Percentiles rank a stretch among this genome's conserved stretches.
phyloP scores from a whole-genome alignment of 768 basidiomycete species.

The Lactarius tabidus region DNA sequence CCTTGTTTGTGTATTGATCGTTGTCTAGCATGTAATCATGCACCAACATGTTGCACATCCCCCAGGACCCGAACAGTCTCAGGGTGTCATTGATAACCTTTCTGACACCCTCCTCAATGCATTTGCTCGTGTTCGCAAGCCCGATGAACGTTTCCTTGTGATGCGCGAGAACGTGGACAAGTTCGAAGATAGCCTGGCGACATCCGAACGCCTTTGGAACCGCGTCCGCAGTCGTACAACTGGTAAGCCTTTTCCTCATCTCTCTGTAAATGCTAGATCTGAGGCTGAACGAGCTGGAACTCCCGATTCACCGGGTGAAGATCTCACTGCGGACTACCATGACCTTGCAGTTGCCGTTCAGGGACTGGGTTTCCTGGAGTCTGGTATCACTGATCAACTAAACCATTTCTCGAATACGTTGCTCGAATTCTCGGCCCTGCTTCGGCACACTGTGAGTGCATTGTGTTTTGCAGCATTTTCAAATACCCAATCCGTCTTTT shows the following conservation, averaged over 20 bases:
- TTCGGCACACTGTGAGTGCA: conserved; percentile 73
- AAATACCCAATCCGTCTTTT: conserved; percentile 6
- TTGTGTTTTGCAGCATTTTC: neutral
- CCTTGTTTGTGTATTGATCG: conserved; percentile 13
- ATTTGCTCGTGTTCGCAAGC: conserved; percentile 92
- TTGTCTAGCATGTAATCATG: conserved; percentile 84
- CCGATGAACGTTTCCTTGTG: conserved; percentile 89
- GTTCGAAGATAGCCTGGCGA: conserved; percentile 88
- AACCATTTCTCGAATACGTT: conserved; percentile 96
- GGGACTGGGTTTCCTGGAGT: conserved; percentile 95
- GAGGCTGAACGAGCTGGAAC: conserved; percentile 83
- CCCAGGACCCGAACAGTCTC: conserved; percentile 72
- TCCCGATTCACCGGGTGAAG: conserved; percentile 72
- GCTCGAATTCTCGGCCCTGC: conserved; percentile 87
- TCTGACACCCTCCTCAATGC: conserved; percentile 96
- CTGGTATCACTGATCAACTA: conserved; percentile 95
- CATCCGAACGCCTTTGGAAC: conserved; percentile 77
- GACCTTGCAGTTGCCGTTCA: conserved; percentile 95
- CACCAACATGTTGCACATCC: conserved; percentile 94
- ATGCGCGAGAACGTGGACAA: conserved; percentile 93
- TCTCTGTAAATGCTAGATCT: conserved; percentile 44
- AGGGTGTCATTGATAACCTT: conserved; percentile 87
- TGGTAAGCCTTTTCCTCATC: conserved; percentile 55
- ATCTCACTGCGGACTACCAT: conserved; percentile 95
- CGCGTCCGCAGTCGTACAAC: conserved; percentile 77